Evolutionary conservation across 345 rosid species (phyloP), one percentile per base, ranked within the genome.

Genomic region (Corchorus olitorius): DNA sequence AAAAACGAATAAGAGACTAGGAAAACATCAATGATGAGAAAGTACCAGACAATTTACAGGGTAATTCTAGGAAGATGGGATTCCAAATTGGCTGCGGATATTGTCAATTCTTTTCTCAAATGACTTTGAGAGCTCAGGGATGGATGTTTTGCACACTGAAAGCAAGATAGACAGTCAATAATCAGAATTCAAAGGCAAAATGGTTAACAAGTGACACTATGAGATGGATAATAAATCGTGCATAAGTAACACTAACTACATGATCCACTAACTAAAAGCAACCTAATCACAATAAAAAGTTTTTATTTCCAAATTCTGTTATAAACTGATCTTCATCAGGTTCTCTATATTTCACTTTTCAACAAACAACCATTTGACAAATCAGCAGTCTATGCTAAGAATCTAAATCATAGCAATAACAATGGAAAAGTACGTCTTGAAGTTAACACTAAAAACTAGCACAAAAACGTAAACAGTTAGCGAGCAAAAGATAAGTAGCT

Each of bases 81-180:
- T 66, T 66, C 92, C 90, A 71, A 77, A 85, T 56, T 79, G 80
- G 77, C 69, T 61, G 68, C 82, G 85, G 45, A 88, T 78, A 79
- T 13, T 67, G 72, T 72, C 82, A 53, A 87, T 78, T 46, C 77
- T 63, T 76, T 87, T 84, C 79, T 87, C 89, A 20, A 78, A 77
- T 15, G 90, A 87, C 67, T 80, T 83, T 49, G 85, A 76, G 56
- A 88, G 81, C 73, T 85, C 88, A 5, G 85, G 79, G 65, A 87
- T 82, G 74, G 90, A 50, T 52, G 84, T 79, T 82, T 87, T 88
- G 85, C 84, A 83, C 72, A 82, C 90, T 88, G 86, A 34, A 77
- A 76, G 61, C 61, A 35, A 34, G 35, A 49, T 58, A 49, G 49
- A 63, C 20, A 52, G 33, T 14, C 19, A 67, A 74, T 53, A 63